Base-by-base conservation (phyloP, 257 asterid genomes). In the Asclepias syriaca region DNA sequence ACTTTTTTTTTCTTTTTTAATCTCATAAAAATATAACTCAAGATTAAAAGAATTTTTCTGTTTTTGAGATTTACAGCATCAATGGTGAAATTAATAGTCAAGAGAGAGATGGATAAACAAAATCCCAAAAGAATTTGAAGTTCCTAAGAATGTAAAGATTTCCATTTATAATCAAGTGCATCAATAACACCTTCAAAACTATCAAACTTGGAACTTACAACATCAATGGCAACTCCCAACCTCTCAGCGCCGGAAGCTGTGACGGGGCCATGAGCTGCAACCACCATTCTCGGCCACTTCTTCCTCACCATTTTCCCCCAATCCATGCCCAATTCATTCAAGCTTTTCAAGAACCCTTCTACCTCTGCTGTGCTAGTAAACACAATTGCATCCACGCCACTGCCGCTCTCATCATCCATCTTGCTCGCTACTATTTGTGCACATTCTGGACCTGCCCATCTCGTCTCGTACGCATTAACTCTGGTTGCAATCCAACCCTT, bases 211-310 rank as follows among this genome's bases (percentile, higher is more conserved):
- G 87, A 79, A 69, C 96, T 80, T 77, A 89, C 95, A 79, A 89
- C 88, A 77, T 91, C 96, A 74, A 91, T 76, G 19, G 81, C 89
- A 56, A 89, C n/a, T n/a, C n/a, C n/a, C 82, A 91, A 72, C 43
- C 72, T 79, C 84, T 88, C 92, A 70, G 96, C 95, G 60, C 96
- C 96, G 59, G 88, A 85, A 69, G 96, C 97, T 58, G 95, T 89
- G n/a, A 91, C 90, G 1, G 95, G 97, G 2, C 97, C 96, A 54
- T 91, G 96, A 46, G 96, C 96, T 27, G 92, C 97, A 81, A 75
- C 93, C 71, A 92, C 78, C 89, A 88, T 83, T 69, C 79, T 60
- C 48, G 96, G 98, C 37, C 89, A 88, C 85, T 85, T 84, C 84
- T 75, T 59, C 85, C 92, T 76, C 77, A 90, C 81, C 89, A 66